Percentiles rank a stretch among this genome's conserved stretches.
Conservation (phyloP, 257 asterid species). For the Nicotiana obtusifolia region DNA sequence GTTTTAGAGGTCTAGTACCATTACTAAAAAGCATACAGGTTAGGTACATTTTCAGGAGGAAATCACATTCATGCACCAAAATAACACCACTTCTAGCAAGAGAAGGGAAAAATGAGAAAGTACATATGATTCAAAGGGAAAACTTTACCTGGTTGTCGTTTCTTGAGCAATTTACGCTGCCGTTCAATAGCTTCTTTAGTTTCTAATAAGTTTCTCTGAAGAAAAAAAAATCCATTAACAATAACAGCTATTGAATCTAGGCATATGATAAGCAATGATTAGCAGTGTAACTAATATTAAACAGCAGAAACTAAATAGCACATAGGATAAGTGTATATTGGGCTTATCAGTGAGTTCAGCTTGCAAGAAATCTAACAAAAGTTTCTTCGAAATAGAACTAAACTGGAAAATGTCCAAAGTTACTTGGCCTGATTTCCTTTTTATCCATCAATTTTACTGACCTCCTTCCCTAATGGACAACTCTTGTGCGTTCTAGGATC, state of each 20-base stretch:
- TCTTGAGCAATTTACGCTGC: conserved; percentile 84
- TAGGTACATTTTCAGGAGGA: neutral
- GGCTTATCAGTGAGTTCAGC: neutral
- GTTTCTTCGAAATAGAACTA: neutral
- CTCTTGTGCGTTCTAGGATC: neutral
- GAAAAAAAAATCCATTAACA: neutral
- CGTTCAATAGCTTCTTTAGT: conserved; percentile 88
- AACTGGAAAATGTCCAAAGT: neutral
- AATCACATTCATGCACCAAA: neutral
- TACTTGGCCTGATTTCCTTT: neutral
- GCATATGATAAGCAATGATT: neutral
- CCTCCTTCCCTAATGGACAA: neutral
- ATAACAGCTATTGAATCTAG: conserved; percentile 1
- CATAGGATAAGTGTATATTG: neutral
- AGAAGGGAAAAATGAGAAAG: conserved; percentile 1
- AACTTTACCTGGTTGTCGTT: conserved; percentile 68
- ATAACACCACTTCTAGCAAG: neutral
- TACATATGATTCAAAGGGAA: conserved; percentile 1
- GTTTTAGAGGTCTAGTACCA: neutral
- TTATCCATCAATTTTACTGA: neutral
- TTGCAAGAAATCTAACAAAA: neutral
- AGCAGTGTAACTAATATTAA: neutral
- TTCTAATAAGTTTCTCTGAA: conserved; percentile 74
- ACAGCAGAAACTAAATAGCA: neutral
- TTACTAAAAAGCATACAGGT: neutral